A percentile compares a stretch with the other conserved stretches of the same genome.
Evolutionary conservation across 352 stramenopile genomes (phyloP).

Genomic region (Pythium scleroteichum): DNA sequence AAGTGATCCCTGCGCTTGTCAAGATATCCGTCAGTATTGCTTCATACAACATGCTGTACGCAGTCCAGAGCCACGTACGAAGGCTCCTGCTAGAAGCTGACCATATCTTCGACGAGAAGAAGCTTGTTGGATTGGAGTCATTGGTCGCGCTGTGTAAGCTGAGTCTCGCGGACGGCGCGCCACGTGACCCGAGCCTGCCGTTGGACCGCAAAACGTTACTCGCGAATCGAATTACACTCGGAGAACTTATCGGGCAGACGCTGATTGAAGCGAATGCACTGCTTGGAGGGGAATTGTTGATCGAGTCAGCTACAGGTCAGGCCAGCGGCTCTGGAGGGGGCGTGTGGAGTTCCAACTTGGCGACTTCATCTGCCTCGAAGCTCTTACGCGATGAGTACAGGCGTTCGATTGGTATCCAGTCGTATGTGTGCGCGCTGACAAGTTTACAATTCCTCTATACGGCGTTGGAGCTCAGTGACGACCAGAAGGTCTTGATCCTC

Average conservation of each 20-base stretch:
- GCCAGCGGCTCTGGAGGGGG: slow-evolving; percentile 11
- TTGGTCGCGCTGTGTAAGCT: slow-evolving; percentile 33
- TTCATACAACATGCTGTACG: slow-evolving; percentile 71
- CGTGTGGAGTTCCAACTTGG: slow-evolving; percentile 6
- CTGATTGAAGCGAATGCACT: slow-evolving; percentile 71
- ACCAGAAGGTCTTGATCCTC: slow-evolving; percentile 68
- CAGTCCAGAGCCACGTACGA: slow-evolving; percentile 64
- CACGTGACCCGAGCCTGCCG: not conserved
- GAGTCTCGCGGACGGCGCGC: not conserved
- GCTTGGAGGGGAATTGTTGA: slow-evolving; percentile 53
- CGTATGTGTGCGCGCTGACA: slow-evolving; percentile 45
- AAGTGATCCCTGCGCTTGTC: slow-evolving; percentile 47
- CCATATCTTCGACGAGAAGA: slow-evolving; percentile 71
- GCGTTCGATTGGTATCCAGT: slow-evolving; percentile 47
- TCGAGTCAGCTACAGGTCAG: slow-evolving; percentile 27
- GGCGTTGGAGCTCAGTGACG: slow-evolving; percentile 47
- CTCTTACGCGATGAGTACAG: slow-evolving; percentile 45
- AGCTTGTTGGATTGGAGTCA: slow-evolving; percentile 62
- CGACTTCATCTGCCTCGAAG: slow-evolving; percentile 6
- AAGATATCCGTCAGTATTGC: slow-evolving; percentile 58
- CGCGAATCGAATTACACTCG: slow-evolving; percentile 34
- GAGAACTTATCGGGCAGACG: slow-evolving; percentile 61
- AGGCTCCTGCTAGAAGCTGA: slow-evolving; percentile 57
- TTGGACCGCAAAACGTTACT: slow-evolving; percentile 45
- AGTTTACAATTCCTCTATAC: slow-evolving; percentile 49